These are phyloP conservation scores for Knoxia roxburghii DNA, from an alignment of 257 asterid genomes.

Conservation along the genomic window DNA sequence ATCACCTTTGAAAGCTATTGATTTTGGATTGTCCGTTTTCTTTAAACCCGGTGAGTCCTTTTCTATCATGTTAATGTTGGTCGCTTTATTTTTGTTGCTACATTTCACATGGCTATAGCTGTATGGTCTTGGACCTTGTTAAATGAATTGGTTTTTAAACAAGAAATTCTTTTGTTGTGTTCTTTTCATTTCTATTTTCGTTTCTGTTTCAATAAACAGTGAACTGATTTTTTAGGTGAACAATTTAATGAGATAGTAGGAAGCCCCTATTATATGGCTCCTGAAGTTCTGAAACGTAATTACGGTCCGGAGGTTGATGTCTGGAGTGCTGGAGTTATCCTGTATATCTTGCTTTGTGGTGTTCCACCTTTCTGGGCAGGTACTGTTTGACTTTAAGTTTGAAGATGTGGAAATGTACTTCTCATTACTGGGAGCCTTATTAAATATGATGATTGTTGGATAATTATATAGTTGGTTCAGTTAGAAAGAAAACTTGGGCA, in stretches of 20 bases:
- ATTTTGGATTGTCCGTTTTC: conserved; percentile 62
- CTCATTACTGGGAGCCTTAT: not conserved
- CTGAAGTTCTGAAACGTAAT: conserved; percentile 64
- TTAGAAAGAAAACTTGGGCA: not conserved
- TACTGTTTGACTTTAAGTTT: conserved; percentile 8
- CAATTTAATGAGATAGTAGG: conserved; percentile 57
- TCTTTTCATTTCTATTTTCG: not conserved
- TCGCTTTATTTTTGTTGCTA: not conserved
- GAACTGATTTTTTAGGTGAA: conserved; percentile 32
- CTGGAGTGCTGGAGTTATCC: conserved; percentile 77
- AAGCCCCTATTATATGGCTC: conserved; percentile 73
- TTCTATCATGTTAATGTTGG: not conserved
- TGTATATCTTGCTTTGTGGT: conserved; percentile 66
- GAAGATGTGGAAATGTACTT: not conserved
- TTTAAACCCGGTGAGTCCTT: conserved; percentile 53
- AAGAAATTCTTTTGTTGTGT: not conserved
- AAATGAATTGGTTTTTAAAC: not conserved
- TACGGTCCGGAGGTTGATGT: conserved; percentile 69
- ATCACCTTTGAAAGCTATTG: conserved; percentile 55
- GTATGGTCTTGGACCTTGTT: not conserved
- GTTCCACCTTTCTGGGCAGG: conserved; percentile 90
- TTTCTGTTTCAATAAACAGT: not conserved
- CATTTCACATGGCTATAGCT: not conserved
- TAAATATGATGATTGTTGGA: not conserved
- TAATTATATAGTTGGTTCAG: not conserved